These are phyloP conservation scores for Malbranchea cinnamomea DNA, from an alignment of 2,329 filamentous ascomycete species.

Conservation along the genomic window DNA sequence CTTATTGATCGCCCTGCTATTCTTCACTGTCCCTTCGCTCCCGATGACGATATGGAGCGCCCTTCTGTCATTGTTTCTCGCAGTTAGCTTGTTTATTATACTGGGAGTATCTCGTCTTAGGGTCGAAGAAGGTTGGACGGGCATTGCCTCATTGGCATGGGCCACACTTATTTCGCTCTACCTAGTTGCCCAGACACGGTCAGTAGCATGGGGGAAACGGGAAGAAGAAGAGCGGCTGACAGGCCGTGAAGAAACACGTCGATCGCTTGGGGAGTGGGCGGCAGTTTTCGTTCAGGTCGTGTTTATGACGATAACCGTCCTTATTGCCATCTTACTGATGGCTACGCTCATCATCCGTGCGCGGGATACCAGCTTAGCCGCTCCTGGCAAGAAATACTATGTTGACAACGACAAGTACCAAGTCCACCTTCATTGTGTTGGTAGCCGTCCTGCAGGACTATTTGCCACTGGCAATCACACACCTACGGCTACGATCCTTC, in stretches of 20 bases:
- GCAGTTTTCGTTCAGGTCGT: constrained; percentile 63
- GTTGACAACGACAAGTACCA: constrained; percentile 77
- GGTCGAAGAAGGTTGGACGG: constrained; percentile 78
- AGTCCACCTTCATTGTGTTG: constrained; percentile 72
- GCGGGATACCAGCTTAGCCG: constrained; percentile 57
- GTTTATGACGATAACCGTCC: constrained; percentile 51
- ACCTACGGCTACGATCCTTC: constrained; percentile 64
- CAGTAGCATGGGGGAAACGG: constrained; percentile 79
- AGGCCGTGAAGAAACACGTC: constrained; percentile 70
- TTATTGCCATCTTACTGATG: constrained; percentile 60
- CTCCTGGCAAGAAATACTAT: constrained; percentile 60
- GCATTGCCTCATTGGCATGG: constrained; percentile 75
- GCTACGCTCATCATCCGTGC: constrained; percentile 65
- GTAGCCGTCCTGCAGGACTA: constrained; percentile 37
- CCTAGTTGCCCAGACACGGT: constrained; percentile 62
- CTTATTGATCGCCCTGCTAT: constrained; percentile 61
- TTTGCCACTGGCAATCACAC: constrained; percentile 36
- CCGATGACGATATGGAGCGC: constrained; percentile 60
- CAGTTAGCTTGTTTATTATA: constrained; percentile 66
- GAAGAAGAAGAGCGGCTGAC: constrained; percentile 90
- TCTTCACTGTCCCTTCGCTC: constrained; percentile 74
- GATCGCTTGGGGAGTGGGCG: constrained; percentile 70
- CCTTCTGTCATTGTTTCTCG: constrained; percentile 49
- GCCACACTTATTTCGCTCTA: constrained; percentile 65
- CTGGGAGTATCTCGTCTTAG: constrained; percentile 59